These are phyloP conservation scores for Claviceps maximensis DNA, from an alignment of 2,329 filamentous ascomycete genomes.

Conservation along the genomic window DNA sequence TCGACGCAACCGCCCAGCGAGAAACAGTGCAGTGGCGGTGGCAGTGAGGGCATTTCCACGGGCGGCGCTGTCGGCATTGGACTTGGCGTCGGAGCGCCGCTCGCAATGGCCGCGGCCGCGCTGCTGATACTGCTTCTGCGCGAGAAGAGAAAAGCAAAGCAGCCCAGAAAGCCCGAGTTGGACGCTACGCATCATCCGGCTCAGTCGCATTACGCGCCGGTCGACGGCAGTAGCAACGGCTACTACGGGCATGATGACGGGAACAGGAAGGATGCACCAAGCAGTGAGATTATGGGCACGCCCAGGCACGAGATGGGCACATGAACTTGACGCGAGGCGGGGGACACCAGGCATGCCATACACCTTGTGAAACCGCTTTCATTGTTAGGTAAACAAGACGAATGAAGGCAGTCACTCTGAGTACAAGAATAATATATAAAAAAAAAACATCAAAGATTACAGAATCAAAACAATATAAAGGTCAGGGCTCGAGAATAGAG, in stretches of 20 bases:
- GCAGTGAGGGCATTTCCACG: background rate
- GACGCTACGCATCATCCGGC: background rate
- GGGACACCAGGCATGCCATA: too few relatives aligned
- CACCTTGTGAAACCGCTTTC: too few relatives aligned
- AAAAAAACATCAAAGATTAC: too few relatives aligned
- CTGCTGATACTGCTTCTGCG: background rate
- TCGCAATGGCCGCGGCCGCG: background rate
- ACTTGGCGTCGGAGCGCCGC: background rate
- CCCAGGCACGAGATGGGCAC: background rate
- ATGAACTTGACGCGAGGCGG: too few relatives aligned
- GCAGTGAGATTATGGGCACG: background rate
- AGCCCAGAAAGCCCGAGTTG: background rate
- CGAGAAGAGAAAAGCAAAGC: background rate
- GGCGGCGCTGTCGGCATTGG: background rate
- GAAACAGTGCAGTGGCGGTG: background rate
- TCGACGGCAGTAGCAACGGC: background rate
- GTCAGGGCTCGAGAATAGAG: too few relatives aligned
- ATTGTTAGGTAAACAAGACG: too few relatives aligned
- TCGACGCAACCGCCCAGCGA: background rate
- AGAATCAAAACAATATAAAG: too few relatives aligned
- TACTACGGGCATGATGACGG: background rate
- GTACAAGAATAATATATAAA: too few relatives aligned
- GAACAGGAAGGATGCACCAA: background rate
- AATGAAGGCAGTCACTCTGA: too few relatives aligned
- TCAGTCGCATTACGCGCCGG: background rate